A percentile compares a stretch with the other conserved stretches of the same genome.
Evolutionary conservation across 371 early-diverging fungal species (phyloP).

Genomic region (Syncephalis fuscata): DNA sequence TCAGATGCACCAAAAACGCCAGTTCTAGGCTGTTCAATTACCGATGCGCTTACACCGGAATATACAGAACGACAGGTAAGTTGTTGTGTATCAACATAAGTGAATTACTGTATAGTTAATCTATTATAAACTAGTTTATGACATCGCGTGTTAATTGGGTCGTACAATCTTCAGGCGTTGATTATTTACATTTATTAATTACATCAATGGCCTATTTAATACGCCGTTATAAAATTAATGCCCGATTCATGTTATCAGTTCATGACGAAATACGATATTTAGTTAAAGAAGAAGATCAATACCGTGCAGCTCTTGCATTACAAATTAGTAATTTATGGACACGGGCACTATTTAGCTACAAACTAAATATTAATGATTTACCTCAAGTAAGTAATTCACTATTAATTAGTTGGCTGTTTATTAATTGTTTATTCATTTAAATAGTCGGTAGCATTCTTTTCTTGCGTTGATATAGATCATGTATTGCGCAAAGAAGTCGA

Average conservation of each 20-base stretch:
- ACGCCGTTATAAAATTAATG: slow-evolving; percentile 52
- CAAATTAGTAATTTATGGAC: slow-evolving; percentile 93
- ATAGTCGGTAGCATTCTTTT: slow-evolving; percentile 88
- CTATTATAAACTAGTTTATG: slow-evolving; percentile 27
- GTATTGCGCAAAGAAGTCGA: slow-evolving; percentile 85
- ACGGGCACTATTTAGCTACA: slow-evolving; percentile 70
- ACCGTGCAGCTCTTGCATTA: slow-evolving; percentile 68
- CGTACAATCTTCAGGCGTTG: slow-evolving; percentile 98
- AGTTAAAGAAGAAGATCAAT: slow-evolving; percentile 53
- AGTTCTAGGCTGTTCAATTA: slow-evolving; percentile 71
- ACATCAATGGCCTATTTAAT: slow-evolving; percentile 79
- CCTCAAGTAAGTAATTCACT: slow-evolving; percentile 44
- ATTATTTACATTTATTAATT: slow-evolving; percentile 89
- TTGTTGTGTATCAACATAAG: background rate
- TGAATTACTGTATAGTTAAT: background rate
- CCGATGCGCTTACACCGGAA: slow-evolving; percentile 59
- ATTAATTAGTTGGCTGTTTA: background rate
- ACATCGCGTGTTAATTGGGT: slow-evolving; percentile 94
- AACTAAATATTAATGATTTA: slow-evolving; percentile 71
- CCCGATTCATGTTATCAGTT: slow-evolving; percentile 82
- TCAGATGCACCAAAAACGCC: slow-evolving; percentile 71
- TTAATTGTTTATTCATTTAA: background rate
- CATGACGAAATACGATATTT: slow-evolving; percentile 94
- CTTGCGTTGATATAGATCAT: slow-evolving; percentile 86
- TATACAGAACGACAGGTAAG: slow-evolving; percentile 35